A percentile compares a stretch with the other conserved stretches of the same genome.
Conservation (phyloP, 129 eudicot genomes). For the Logfia minima region DNA sequence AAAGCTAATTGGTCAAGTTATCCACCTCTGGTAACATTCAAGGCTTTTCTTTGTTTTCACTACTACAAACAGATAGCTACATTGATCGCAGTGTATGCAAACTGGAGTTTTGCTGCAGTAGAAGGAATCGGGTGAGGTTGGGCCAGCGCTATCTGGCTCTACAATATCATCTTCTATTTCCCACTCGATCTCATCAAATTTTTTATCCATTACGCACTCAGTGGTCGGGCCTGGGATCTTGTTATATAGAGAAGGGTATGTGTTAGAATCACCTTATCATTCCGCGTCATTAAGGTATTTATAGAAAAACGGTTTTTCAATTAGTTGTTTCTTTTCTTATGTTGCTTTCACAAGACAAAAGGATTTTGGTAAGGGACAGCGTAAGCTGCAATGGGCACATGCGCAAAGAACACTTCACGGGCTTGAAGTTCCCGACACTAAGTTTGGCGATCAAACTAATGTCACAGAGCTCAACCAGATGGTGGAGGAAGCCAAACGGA, state of each 20-base stretch:
- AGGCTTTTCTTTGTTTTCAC: neutral
- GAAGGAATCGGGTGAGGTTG: slow-evolving; percentile 82
- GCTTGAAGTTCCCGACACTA: slow-evolving; percentile 83
- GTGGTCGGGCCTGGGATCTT: slow-evolving; percentile 98
- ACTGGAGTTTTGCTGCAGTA: slow-evolving; percentile 67
- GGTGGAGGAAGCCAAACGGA: slow-evolving; percentile 96
- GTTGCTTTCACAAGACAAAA: slow-evolving; percentile 90
- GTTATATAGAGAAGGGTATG: slow-evolving; percentile 85
- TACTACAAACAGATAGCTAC: slow-evolving; percentile 56
- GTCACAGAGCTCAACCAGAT: slow-evolving; percentile 85
- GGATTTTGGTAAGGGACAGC: slow-evolving; percentile 92
- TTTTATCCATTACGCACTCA: slow-evolving; percentile 60
- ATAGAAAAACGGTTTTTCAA: neutral
- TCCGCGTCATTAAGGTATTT: neutral
- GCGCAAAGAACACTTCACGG: slow-evolving; percentile 98
- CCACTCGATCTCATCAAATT: slow-evolving; percentile 83
- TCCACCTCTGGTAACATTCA: too few species aligned
- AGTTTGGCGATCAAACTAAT: slow-evolving; percentile 50
- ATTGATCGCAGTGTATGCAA: slow-evolving; percentile 61
- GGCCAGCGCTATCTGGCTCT: slow-evolving; percentile 85
- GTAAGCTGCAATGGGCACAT: slow-evolving; percentile 94
- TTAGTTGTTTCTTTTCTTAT: slow-evolving; percentile 33
- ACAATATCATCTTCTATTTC: slow-evolving; percentile 57
- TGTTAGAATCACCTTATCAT: neutral
- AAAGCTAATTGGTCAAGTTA: too few species aligned